phyloP scores from a whole-genome alignment of 2,329 filamentous ascomycete species.

The Rutstroemia sp. region DNA sequence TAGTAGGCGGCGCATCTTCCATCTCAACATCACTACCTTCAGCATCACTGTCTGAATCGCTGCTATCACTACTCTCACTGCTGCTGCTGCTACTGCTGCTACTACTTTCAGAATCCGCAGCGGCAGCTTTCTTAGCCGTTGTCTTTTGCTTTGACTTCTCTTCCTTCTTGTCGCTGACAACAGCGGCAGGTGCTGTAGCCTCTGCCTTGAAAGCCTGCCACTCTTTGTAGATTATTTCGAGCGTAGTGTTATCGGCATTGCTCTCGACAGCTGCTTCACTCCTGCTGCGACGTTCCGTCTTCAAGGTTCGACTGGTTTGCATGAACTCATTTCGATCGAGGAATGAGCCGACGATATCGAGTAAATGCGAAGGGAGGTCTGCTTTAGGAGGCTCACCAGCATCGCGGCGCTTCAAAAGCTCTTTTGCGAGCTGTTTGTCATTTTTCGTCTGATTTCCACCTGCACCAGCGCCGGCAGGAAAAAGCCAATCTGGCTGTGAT shows the following conservation, averaged over 20 bases:
- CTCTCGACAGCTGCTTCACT: conserved; percentile 35
- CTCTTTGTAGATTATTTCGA: conserved; percentile 32
- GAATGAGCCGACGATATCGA: conserved; percentile 61
- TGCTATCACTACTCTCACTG: conserved; percentile 28
- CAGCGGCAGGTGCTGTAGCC: conserved; percentile 5
- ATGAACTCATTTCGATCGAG: conserved; percentile 59
- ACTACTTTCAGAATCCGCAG: conserved; percentile 27
- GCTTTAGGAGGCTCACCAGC: conserved; percentile 21
- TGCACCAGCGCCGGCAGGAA: conserved; percentile 18
- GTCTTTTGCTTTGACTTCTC: conserved; percentile 17
- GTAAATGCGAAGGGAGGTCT: conserved; percentile 50
- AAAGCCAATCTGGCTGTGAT: conserved; percentile 29
- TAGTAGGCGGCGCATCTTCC: conserved; percentile 25
- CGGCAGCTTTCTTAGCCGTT: conserved; percentile 16
- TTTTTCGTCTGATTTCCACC: conserved; percentile 22
- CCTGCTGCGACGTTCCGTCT: conserved; percentile 48
- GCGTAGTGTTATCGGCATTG: conserved; percentile 31
- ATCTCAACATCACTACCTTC: conserved; percentile 32
- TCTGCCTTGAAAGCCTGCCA: conserved; percentile 30
- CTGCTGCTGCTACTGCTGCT: conserved; percentile 12
- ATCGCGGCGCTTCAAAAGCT: conserved; percentile 23
- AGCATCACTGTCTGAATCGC: conserved; percentile 23
- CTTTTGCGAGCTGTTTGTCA: conserved; percentile 25
- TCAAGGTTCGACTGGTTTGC: conserved; percentile 53
- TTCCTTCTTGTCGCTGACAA: conserved; percentile 3